Evolutionary conservation across 116 monocot species (phyloP), one percentile per base, ranked within the genome.

Genomic region (Dioscorea cayenensis): DNA sequence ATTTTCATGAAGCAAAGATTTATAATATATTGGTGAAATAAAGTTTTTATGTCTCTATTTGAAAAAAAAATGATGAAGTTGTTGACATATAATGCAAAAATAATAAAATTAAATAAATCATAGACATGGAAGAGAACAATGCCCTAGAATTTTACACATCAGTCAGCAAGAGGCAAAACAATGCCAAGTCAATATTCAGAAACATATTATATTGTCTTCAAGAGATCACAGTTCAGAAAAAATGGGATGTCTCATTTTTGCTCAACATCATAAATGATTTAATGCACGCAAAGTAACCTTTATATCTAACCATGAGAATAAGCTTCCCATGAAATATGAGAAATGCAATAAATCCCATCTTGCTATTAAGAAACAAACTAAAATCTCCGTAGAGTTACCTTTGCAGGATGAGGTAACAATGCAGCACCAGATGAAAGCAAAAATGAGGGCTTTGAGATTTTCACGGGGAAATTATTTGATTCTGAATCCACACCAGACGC

Each of bases 351-450:
- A 43, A 7, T 10, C 43, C 0, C 38, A 6, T 5, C 9, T 38
- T 38, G 5, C 38, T 9, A 9, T 37, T 25, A 10, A 68, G 38
- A 3, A 16, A 28, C 14, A 55, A 27, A 21, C 11, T 50, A 68
- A 63, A 12, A 6, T 2, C 32, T 12, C 20, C 10, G 0, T 27
- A 61, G 2, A 70, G 36, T 21, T 85, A 94, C 95, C 91, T 95
- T 95, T 65, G 95, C 86, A 79, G 95, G 95, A 86, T 95, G 95
- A 65, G 95, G 89, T 69, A 95, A 69, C 72, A 89, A 75, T 52
- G 95, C 78, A 66, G 81, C 91, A 75, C 95, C 91, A 60, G 91
- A 95, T 69, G 86, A 82, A 36, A 95, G 84, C 36, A 32, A 78
- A 64, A 84, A 73, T 49, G 49, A 72, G 63, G 76, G 67, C 74